Percentiles rank a stretch among this genome's conserved stretches.
Evolutionary conservation across 176 grass and related monocot genomes (phyloP).

Genomic region (Cenchrus americanus): DNA sequence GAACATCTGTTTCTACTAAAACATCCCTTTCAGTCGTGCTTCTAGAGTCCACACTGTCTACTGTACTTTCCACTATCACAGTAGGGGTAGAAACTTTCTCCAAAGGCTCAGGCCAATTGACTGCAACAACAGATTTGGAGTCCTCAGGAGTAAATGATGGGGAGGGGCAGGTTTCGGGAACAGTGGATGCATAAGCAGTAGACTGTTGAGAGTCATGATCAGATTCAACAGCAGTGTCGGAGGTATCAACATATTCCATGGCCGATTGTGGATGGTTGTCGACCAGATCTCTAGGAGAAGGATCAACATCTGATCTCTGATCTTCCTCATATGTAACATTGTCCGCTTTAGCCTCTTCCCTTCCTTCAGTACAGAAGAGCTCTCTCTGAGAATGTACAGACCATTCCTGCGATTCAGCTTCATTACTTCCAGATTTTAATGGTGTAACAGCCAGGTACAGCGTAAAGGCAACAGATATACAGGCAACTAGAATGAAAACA

Average conservation of each 20-base stretch:
- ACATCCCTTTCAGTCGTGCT: constrained; percentile 58
- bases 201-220: constrained; percentile 61
- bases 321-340: constrained; percentile 59
- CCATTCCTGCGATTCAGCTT: constrained; percentile 57
- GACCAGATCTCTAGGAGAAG: constrained; percentile 32
- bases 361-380: constrained; percentile 36
- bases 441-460: constrained; percentile 89
- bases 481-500: constrained; percentile 64
- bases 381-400: constrained; percentile 37
- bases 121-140: constrained; percentile 60
- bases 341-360: constrained; percentile 53
- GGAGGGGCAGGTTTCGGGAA: constrained; percentile 50
- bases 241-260: constrained; percentile 57
- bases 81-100: constrained; percentile 39
- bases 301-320: constrained; percentile 54
- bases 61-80: constrained; percentile 43
- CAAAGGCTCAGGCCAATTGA: constrained; percentile 53
- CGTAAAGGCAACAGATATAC: constrained; percentile 64
- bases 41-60: constrained; percentile 41
- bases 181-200: constrained; percentile 46
- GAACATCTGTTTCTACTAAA: constrained; percentile 56
- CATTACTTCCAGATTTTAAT: constrained; percentile 79
- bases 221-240: constrained; percentile 62
- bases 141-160: constrained; percentile 57
- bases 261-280: constrained; percentile 44